A percentile compares a stretch with the other conserved stretches of the same genome.
phyloP scores from a whole-genome alignment of 495 filamentous ascomycete species.

The Aspergillus sparsus region DNA sequence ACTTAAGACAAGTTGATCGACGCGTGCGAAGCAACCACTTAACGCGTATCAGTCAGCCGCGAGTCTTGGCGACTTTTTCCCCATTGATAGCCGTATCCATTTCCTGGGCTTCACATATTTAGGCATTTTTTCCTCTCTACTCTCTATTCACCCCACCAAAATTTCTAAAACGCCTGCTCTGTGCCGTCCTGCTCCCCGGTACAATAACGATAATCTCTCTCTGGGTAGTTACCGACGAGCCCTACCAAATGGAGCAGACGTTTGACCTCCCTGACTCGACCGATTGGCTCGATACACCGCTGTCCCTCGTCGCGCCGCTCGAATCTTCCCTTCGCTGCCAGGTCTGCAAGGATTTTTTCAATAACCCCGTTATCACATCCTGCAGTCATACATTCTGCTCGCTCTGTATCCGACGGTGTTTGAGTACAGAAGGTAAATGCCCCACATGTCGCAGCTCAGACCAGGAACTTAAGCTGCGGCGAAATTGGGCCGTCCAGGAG shows the following conservation, averaged over 20 bases:
- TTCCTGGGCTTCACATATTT: too few species aligned
- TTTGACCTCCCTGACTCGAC: slow-evolving; percentile 81
- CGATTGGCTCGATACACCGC: slow-evolving; percentile 85
- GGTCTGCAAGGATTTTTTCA: slow-evolving; percentile 97
- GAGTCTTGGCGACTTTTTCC: slow-evolving; percentile 41
- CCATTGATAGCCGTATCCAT: slow-evolving; percentile 2
- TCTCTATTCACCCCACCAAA: too few species aligned
- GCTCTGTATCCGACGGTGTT: slow-evolving; percentile 82
- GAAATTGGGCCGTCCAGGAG: slow-evolving; percentile 81
- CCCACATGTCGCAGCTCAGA: slow-evolving; percentile 76
- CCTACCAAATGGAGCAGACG: slow-evolving; percentile 43
- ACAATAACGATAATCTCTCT: too few species aligned
- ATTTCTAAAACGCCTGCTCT: too few species aligned
- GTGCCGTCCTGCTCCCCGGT: too few species aligned
- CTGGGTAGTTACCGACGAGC: not conserved
- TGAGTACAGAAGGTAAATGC: slow-evolving; percentile 80
- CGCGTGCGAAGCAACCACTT: slow-evolving; percentile 47
- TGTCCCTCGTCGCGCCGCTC: slow-evolving; percentile 69
- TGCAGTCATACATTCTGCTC: slow-evolving; percentile 98
- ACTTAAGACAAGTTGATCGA: slow-evolving; percentile 22
- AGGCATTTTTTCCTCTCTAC: too few species aligned
- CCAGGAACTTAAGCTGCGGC: slow-evolving; percentile 79
- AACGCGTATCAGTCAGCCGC: slow-evolving; percentile 52
- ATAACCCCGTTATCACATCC: slow-evolving; percentile 87
- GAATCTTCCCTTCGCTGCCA: slow-evolving; percentile 90